Base-by-base conservation (phyloP, 2,329 filamentous ascomycete species). In the Pseudopyrenochaeta lycopersici region DNA sequence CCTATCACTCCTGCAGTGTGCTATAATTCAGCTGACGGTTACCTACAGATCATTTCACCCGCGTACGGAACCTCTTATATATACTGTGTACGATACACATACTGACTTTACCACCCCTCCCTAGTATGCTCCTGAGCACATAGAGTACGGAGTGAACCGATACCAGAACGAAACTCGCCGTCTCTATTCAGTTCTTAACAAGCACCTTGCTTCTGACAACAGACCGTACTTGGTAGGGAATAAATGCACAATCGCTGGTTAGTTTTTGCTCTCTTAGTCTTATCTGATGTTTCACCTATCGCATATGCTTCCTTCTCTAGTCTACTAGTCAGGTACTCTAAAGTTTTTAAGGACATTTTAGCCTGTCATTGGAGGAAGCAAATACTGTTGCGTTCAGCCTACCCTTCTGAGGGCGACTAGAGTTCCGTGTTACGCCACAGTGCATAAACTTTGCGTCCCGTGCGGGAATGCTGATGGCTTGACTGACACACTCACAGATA, bases 151-250 rank as follows among this genome's bases (percentile, higher is more conserved):
- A 58, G 86, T 96, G 49, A 86, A 90, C 69, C 85, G 92, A 42
- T 97, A 96, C 78, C 80, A 83, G 70, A 95, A 91, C 71, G 92
- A 97, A 78, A 91, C 90, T 0, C 84, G 88, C n/a, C 87, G 92
- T 2, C 81, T 97, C 1, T 96, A 95, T 78, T 82, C 86, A 46
- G 88, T 92, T 17, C 79, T 96, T 54, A 88, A 96, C 68, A 85
- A 83, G 42, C 87, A 92, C 49, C 84, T 97, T 5, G 69, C 76
- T 7, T 71, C 74, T 11, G 81, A 77, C 35, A 78, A 80, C 45
- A 78, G 76, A 9, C 78, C 80, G 11, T 87, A 82, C 63, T 66
- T 87, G 10, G 81, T 84, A 4, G 90, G 90, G 31, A 85, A 90
- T 72, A 85, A 85, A 58, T 73, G 84, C 56, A 91, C 89, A 38